Conservation (phyloP, 768 basidiomycete genomes). For the Termitomyces sp. region DNA sequence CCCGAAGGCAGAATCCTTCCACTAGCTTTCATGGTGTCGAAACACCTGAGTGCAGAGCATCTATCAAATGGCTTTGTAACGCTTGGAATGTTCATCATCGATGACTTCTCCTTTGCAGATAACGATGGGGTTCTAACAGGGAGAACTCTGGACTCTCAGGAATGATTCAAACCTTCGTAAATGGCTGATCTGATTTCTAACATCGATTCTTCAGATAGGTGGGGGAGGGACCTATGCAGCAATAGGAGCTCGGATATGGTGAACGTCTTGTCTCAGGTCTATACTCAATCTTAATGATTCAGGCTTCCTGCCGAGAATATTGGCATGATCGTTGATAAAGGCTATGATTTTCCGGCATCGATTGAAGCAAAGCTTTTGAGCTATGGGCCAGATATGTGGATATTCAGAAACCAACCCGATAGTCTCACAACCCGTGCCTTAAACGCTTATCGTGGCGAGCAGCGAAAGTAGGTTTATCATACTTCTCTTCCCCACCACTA, state of each 20-base stretch:
- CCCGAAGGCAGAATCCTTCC: neutral
- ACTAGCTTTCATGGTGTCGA: constrained; percentile 13
- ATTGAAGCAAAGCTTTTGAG: constrained; percentile 50
- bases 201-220: constrained; percentile 54
- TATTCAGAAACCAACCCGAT: constrained; percentile 56
- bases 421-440: constrained; percentile 65
- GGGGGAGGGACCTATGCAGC: constrained; percentile 84
- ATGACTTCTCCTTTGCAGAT: constrained; percentile 65
- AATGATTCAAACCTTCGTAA: constrained; percentile 19
- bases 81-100: constrained; percentile 91
- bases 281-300: constrained; percentile 1
- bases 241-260: constrained; percentile 84
- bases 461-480: constrained; percentile 47
- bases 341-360: constrained; percentile 63
- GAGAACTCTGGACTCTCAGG: constrained; percentile 44
- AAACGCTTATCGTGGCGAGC: constrained; percentile 71
- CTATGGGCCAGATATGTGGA: constrained; percentile 77
- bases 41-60: neutral
- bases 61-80: constrained; percentile 43
- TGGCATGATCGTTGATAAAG: constrained; percentile 84
- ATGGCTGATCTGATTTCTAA: neutral
- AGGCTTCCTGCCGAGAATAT: constrained; percentile 64
- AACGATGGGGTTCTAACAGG: constrained; percentile 49
- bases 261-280: neutral
- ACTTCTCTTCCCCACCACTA: neutral